phyloP scores from a whole-genome alignment of 2,329 filamentous ascomycete genomes.

The Aquanectria penicillioides region DNA sequence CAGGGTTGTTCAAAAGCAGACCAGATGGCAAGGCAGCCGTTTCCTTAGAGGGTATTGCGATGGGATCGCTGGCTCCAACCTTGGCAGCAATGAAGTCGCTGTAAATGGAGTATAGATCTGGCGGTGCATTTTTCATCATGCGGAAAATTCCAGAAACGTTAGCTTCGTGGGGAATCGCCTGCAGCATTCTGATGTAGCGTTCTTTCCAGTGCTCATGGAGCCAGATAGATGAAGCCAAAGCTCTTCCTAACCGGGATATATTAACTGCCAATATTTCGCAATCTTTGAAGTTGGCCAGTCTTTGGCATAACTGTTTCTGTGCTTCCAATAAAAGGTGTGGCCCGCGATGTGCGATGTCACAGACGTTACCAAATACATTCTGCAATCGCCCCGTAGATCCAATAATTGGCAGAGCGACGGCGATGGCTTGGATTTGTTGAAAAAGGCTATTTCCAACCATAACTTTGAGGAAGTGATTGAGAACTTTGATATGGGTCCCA shows the following conservation, averaged over 20 bases:
- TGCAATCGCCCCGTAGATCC: constrained; percentile 9
- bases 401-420: constrained; percentile 1
- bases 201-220: constrained; percentile 21
- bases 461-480: neutral
- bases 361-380: constrained; percentile 4
- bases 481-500: neutral
- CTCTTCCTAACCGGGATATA: constrained; percentile 10
- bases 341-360: constrained; percentile 9
- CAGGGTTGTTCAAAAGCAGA: neutral
- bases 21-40: neutral
- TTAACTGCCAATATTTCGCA: constrained; percentile 19
- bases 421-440: constrained; percentile 2
- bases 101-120: neutral
- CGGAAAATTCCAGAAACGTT: constrained; percentile 12
- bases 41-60: neutral
- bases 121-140: constrained; percentile 1
- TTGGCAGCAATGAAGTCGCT: constrained; percentile 15
- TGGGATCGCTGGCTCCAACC: constrained; percentile 5
- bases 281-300: neutral
- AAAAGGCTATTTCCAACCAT: constrained; percentile 1
- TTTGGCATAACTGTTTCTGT: neutral
- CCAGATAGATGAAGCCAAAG: constrained; percentile 18
- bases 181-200: constrained; percentile 13
- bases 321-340: constrained; percentile 5
- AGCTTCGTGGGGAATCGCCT: constrained; percentile 2